Conservation (phyloP, 2,329 filamentous ascomycete species). For the Cytospora schulzeri region DNA sequence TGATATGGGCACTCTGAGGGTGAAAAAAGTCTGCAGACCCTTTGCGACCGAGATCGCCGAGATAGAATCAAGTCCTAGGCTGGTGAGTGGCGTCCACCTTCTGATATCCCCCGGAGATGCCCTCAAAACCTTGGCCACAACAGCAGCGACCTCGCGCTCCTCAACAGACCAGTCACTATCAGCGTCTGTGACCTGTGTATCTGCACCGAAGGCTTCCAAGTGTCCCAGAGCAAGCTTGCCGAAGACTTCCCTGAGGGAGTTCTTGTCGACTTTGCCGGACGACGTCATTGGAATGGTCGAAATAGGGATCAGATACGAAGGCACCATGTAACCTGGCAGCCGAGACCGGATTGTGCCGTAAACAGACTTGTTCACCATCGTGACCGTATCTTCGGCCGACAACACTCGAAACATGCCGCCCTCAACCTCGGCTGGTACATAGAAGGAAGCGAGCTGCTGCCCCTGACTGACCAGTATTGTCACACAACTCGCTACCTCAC, state of each 20-base stretch:
- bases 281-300: slow-evolving; percentile 68
- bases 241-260: slow-evolving; percentile 53
- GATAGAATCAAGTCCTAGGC: slow-evolving; percentile 82
- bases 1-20: slow-evolving; percentile 63
- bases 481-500: slow-evolving; percentile 60
- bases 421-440: slow-evolving; percentile 49
- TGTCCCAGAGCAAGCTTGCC: slow-evolving; percentile 45
- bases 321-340: slow-evolving; percentile 79
- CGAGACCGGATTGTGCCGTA: slow-evolving; percentile 55
- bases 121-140: slow-evolving; percentile 54
- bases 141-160: slow-evolving; percentile 59
- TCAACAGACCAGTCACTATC: slow-evolving; percentile 51
- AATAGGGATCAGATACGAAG: slow-evolving; percentile 72
- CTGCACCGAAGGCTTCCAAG: slow-evolving; percentile 38
- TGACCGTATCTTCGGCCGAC: slow-evolving; percentile 37
- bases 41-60: slow-evolving; percentile 73
- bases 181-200: slow-evolving; percentile 35
- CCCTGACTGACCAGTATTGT: slow-evolving; percentile 59
- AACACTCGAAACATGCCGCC: slow-evolving; percentile 41
- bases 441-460: slow-evolving; percentile 67
- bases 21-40: slow-evolving; percentile 50
- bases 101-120: slow-evolving; percentile 51
- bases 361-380: slow-evolving; percentile 45
- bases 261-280: slow-evolving; percentile 74
- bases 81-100: slow-evolving; percentile 72